phyloP scores from a whole-genome alignment of 306 rosid species.

The Dicorynia guianensis region DNA sequence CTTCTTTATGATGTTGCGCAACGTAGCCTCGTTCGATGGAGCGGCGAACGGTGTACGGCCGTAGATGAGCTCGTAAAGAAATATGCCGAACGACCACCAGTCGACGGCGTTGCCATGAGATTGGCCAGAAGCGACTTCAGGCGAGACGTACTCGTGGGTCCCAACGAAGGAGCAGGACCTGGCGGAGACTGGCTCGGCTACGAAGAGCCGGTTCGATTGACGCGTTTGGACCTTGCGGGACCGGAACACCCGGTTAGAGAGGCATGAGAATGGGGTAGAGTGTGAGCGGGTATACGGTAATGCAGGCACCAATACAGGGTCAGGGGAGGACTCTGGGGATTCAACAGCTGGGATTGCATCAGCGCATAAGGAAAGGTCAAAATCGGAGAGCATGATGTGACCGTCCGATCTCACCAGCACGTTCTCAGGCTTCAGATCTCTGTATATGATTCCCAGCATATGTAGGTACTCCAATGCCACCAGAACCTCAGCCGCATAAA shows the following conservation, averaged over 20 bases:
- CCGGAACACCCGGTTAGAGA: conserved; percentile 69
- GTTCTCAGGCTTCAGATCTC: conserved; percentile 95
- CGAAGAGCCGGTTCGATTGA: conserved; percentile 74
- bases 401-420: conserved; percentile 98
- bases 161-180: conserved; percentile 92
- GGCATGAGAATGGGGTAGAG: conserved; percentile 58
- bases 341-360: conserved; percentile 91
- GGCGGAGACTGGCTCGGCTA: conserved; percentile 90
- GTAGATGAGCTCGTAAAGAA: conserved; percentile 85
- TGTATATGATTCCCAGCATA: conserved; percentile 96
- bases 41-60: conserved; percentile 92
- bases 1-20: conserved; percentile 69
- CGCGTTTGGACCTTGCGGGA: conserved; percentile 75
- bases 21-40: conserved; percentile 69
- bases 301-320: conserved; percentile 25
- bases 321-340: conserved; percentile 54
- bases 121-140: conserved; percentile 92
- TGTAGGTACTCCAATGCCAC: conserved; percentile 96
- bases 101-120: conserved; percentile 99
- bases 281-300: conserved; percentile 49
- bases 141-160: conserved; percentile 94
- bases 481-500: conserved; percentile 94
- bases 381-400: conserved; percentile 98
- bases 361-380: conserved; percentile 84
- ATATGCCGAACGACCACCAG: conserved; percentile 97